Percentiles rank a stretch among this genome's conserved stretches.
phyloP scores from a whole-genome alignment of 169 alveolate genomes.

The Plasmodium sp. region DNA sequence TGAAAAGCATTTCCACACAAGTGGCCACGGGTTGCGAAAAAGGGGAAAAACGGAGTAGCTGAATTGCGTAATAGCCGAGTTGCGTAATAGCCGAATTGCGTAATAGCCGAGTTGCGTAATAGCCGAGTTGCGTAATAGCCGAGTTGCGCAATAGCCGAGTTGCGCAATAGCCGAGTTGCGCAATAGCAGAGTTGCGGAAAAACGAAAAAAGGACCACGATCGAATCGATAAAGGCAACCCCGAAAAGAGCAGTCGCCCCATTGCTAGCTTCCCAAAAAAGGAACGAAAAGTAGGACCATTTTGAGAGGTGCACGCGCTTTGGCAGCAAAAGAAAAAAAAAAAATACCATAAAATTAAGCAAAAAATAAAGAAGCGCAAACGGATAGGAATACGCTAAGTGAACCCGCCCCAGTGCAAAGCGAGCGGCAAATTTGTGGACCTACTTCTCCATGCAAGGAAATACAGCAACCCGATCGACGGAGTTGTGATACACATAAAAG shows the following conservation, averaged over 20 bases:
- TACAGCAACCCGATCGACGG: background rate
- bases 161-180: too few species aligned
- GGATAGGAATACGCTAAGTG: background rate
- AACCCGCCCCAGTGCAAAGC: background rate
- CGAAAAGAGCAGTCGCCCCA: background rate
- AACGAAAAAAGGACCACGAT: background rate
- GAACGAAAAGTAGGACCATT: background rate
- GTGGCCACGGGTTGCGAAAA: background rate
- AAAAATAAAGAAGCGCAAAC: background rate
- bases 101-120: too few species aligned
- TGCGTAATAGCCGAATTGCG: too few species aligned
- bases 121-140: too few species aligned
- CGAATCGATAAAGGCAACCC: background rate
- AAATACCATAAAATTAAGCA: background rate
- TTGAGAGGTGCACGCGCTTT: background rate
- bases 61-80: too few species aligned
- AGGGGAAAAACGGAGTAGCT: background rate
- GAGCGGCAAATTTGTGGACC: background rate
- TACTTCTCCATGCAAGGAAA: background rate
- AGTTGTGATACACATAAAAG: background rate
- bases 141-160: background rate
- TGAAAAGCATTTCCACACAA: background rate
- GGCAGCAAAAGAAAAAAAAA: background rate
- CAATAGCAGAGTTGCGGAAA: background rate
- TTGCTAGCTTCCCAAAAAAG: background rate